Evolutionary conservation across 1,139 yeast species (phyloP).

Genomic region (Diutina mesorugosa): DNA sequence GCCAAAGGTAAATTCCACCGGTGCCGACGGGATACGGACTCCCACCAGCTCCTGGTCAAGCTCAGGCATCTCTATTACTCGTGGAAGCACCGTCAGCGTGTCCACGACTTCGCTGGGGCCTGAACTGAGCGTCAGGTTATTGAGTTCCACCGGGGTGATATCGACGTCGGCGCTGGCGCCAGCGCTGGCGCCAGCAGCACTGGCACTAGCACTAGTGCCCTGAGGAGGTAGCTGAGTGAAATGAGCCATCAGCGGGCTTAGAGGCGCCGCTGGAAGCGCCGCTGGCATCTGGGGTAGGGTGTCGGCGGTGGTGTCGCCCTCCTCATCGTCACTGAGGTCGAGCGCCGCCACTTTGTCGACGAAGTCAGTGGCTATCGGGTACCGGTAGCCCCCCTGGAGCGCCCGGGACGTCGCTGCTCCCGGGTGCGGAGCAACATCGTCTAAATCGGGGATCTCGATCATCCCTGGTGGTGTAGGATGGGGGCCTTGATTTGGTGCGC

Average conservation of each 20-base stretch:
- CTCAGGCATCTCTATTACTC: neutral
- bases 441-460: slow-evolving; percentile 1
- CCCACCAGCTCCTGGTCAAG: neutral
- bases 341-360: neutral
- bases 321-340: neutral
- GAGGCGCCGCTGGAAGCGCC: neutral
- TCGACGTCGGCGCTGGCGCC: neutral
- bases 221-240: neutral
- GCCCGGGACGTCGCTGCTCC: neutral
- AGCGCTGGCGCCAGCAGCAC: neutral
- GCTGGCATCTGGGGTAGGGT: neutral
- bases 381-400: neutral
- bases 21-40: neutral
- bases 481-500: neutral
- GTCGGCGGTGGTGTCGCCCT: neutral
- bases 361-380: neutral
- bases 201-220: neutral
- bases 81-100: neutral
- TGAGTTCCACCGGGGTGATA: neutral
- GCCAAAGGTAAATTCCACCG: neutral
- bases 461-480: neutral
- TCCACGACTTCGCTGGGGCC: neutral
- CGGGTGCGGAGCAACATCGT: neutral
- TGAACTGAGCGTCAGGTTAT: neutral
- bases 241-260: slow-evolving; percentile 1